phyloP scores from a whole-genome alignment of 2,329 filamentous ascomycete genomes.

The Hymenoscyphus fructigenus region DNA sequence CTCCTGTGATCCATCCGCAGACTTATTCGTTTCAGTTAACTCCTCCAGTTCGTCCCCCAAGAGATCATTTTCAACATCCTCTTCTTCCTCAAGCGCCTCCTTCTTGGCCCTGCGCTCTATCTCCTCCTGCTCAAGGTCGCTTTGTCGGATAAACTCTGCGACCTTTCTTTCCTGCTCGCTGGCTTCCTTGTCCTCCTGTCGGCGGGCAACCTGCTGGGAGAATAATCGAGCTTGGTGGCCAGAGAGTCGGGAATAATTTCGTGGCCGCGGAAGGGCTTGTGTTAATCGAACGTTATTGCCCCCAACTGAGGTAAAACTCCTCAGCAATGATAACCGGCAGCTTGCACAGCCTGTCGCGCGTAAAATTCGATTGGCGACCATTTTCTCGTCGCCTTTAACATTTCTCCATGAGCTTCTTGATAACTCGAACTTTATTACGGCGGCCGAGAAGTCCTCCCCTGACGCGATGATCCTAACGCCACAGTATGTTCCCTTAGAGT shows the following conservation, averaged over 20 bases:
- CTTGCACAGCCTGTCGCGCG: constrained; percentile 35
- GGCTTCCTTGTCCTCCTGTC: constrained; percentile 10
- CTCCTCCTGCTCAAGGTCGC: constrained; percentile 8
- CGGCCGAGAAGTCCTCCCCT: background rate
- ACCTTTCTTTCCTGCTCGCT: constrained; percentile 3
- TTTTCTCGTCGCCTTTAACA: constrained; percentile 14
- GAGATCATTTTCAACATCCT: constrained; percentile 10
- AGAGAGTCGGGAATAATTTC: constrained; percentile 8
- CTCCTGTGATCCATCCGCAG: constrained; percentile 9
- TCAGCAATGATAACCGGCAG: constrained; percentile 33
- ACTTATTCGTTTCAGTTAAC: constrained; percentile 15
- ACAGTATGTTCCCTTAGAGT: background rate
- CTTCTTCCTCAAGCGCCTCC: constrained; percentile 3
- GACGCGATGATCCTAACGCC: no score
- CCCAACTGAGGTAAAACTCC: constrained; percentile 30
- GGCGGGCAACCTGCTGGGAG: constrained; percentile 9
- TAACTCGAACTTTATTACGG: background rate
- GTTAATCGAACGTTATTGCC: constrained; percentile 24
- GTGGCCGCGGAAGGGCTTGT: constrained; percentile 11
- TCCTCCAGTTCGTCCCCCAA: constrained; percentile 15
- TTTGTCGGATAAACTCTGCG: background rate
- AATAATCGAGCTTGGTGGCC: constrained; percentile 19
- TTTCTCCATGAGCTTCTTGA: background rate
- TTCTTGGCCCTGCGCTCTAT: constrained; percentile 4
- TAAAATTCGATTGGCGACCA: constrained; percentile 32